Conservation (phyloP, 1,139 yeast genomes). For the Suhomyces anneliseae region DNA sequence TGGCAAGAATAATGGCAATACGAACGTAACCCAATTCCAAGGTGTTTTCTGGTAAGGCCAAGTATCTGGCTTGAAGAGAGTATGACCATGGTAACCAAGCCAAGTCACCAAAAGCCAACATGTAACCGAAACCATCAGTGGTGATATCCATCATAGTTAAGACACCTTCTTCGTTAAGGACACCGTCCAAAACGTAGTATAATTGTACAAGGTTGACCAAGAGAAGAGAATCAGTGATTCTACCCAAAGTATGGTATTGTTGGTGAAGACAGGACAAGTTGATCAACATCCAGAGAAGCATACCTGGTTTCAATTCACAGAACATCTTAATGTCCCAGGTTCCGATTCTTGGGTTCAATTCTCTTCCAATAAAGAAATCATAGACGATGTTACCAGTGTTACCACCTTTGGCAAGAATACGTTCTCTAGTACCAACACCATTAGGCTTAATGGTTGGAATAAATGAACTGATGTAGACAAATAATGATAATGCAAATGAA, state of each 20-base stretch:
- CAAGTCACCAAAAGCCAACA: constrained; percentile 93
- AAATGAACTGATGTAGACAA: constrained; percentile 69
- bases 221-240: constrained; percentile 68
- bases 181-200: constrained; percentile 88
- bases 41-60: constrained; percentile 58
- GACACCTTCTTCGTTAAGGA: constrained; percentile 84
- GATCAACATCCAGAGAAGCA: constrained; percentile 80
- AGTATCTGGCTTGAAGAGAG: constrained; percentile 78
- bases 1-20: constrained; percentile 38
- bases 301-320: constrained; percentile 94
- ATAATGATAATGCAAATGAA: constrained; percentile 60
- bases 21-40: constrained; percentile 51
- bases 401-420: constrained; percentile 82
- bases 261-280: constrained; percentile 80
- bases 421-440: constrained; percentile 58
- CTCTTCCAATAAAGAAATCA: constrained; percentile 98
- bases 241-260: constrained; percentile 65
- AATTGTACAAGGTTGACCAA: constrained; percentile 71
- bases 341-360: constrained; percentile 88
- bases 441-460: constrained; percentile 53
- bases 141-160: constrained; percentile 94
- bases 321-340: constrained; percentile 84
- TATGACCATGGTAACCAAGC: constrained; percentile 94
- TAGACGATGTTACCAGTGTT: constrained; percentile 74
- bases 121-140: constrained; percentile 95